Evolutionary conservation across 176 grass and related monocot species (phyloP).

Genomic region (Alopecurus myosuroides): DNA sequence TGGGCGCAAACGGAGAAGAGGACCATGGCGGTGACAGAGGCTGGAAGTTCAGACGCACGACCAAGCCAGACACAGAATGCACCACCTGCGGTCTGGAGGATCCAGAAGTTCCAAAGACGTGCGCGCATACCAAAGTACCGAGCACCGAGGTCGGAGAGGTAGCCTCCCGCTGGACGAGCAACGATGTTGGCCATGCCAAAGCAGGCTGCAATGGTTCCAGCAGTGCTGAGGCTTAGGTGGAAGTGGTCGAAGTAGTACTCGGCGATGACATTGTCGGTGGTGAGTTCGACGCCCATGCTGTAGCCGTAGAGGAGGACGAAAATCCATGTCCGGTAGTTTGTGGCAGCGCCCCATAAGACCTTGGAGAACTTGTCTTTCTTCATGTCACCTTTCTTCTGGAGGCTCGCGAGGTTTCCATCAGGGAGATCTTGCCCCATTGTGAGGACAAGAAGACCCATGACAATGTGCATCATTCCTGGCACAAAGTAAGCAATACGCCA

Average conservation of each 20-base stretch:
- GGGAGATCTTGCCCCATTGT: constrained; percentile 81
- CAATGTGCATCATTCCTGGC: constrained; percentile 53
- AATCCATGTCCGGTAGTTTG: constrained; percentile 90
- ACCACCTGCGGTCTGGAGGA: constrained; percentile 82
- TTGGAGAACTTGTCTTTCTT: constrained; percentile 50
- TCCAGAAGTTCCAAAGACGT: constrained; percentile 83
- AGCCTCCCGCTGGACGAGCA: constrained; percentile 53
- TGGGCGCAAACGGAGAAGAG: constrained; percentile 83
- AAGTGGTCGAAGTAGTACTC: constrained; percentile 86
- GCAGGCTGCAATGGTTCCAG: constrained; percentile 78
- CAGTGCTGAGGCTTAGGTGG: constrained; percentile 60
- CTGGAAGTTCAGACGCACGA: constrained; percentile 25
- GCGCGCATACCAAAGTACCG: constrained; percentile 69
- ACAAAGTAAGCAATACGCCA: constrained; percentile 87
- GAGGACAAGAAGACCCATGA: constrained; percentile 72
- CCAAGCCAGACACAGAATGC: constrained; percentile 15
- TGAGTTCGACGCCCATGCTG: constrained; percentile 89
- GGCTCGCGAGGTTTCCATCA: constrained; percentile 63
- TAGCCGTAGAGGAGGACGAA: constrained; percentile 89
- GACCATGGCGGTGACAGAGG: constrained; percentile 64
- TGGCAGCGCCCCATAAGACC: neutral
- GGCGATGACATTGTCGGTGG: constrained; percentile 84
- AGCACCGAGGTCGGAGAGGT: constrained; percentile 52
- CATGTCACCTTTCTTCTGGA: constrained; percentile 63
- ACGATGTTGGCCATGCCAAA: constrained; percentile 94